Conservation (phyloP, 2,329 filamentous ascomycete species). For the Xylariaceae sp. region DNA sequence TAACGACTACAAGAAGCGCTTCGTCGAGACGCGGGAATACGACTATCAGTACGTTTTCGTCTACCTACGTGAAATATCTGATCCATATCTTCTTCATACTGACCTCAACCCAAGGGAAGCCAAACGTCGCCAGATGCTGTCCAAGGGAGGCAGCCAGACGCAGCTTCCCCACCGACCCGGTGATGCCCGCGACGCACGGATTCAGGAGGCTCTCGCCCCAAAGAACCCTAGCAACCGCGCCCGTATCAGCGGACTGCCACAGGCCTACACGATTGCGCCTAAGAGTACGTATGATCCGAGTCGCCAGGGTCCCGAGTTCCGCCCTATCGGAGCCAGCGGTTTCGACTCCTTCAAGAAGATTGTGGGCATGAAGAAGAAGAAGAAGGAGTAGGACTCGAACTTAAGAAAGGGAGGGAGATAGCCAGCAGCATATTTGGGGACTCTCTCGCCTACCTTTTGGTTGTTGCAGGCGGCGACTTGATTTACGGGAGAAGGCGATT, state of each 20-base stretch:
- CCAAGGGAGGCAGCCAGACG: conserved; percentile 30
- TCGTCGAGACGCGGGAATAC: conserved; percentile 59
- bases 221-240: conserved; percentile 53
- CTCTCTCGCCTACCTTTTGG: too few relatives aligned
- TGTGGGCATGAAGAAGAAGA: conserved; percentile 53
- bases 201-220: conserved; percentile 57
- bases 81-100: conserved; percentile 1
- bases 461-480: too few relatives aligned
- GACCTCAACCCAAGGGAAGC: conserved; percentile 41
- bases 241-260: conserved; percentile 49
- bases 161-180: conserved; percentile 30
- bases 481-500: too few relatives aligned
- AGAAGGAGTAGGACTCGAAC: conserved; percentile 38
- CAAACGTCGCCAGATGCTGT: conserved; percentile 43
- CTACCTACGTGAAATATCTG: not conserved
- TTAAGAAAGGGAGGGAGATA: not conserved
- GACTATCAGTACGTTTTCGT: conserved; percentile 52
- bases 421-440: too few relatives aligned
- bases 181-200: conserved; percentile 43
- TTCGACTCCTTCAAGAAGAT: conserved; percentile 64
- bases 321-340: conserved; percentile 60
- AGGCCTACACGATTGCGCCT: conserved; percentile 57
- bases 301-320: conserved; percentile 46
- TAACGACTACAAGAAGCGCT: conserved; percentile 88
- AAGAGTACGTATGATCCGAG: conserved; percentile 57